Percentiles rank a stretch among this genome's conserved stretches.
Conservation (phyloP, 2,329 filamentous ascomycete species). For the Fusarium sp. region DNA sequence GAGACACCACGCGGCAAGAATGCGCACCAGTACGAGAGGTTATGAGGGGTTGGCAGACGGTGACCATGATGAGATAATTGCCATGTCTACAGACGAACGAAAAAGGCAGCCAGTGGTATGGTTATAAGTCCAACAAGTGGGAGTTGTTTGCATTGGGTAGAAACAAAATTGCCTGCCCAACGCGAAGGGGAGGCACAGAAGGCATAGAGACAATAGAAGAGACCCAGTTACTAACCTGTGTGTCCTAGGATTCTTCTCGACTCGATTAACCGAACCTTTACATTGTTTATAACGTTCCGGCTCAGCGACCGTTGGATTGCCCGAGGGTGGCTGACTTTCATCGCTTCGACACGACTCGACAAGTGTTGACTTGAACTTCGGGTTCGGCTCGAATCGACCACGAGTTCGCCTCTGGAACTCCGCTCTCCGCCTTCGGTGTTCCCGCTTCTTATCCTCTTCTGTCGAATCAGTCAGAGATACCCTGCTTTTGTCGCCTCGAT, state of each 20-base stretch:
- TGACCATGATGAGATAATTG: background rate
- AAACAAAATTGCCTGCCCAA: constrained; percentile 3
- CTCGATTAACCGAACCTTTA: constrained; percentile 4
- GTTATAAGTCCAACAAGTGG: background rate
- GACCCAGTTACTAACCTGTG: constrained; percentile 24
- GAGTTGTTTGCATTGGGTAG: constrained; percentile 1
- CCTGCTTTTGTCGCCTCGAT: constrained; percentile 3
- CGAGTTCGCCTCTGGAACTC: constrained; percentile 30
- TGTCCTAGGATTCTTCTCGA: constrained; percentile 15
- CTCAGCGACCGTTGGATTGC: constrained; percentile 11
- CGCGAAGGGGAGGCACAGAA: constrained; percentile 8
- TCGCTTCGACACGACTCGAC: constrained; percentile 19
- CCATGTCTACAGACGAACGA: background rate
- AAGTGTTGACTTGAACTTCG: constrained; percentile 19
- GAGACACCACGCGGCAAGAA: background rate
- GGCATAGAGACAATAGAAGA: constrained; percentile 1
- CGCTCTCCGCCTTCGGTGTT: constrained; percentile 28
- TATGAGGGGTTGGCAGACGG: background rate
- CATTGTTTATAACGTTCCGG: constrained; percentile 11
- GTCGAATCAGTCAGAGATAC: constrained; percentile 18
- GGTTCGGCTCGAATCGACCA: constrained; percentile 33
- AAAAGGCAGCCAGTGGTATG: background rate
- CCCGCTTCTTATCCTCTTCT: constrained; percentile 29
- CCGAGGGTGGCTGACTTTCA: background rate
- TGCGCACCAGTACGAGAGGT: background rate